A percentile compares a stretch with the other conserved stretches of the same genome.
phyloP scores from a whole-genome alignment of 1,284 basidiomycete species.

The Sporisorium graminicola region DNA sequence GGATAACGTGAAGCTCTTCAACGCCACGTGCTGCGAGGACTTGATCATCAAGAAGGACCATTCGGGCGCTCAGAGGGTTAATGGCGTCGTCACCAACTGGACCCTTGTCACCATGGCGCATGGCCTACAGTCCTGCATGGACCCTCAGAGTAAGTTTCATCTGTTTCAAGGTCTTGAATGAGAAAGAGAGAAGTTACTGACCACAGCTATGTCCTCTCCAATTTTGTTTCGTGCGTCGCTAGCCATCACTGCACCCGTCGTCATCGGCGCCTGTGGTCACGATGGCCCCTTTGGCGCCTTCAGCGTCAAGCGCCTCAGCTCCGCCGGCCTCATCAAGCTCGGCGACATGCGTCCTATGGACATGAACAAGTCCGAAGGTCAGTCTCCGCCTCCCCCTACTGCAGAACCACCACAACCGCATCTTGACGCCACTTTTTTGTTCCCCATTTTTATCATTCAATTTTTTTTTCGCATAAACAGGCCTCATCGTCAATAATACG shows the following conservation, averaged over 20 bases:
- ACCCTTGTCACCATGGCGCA: slow-evolving; percentile 85
- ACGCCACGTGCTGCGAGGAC: slow-evolving; percentile 70
- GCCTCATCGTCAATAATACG: slow-evolving; percentile 74
- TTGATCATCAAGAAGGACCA: slow-evolving; percentile 66
- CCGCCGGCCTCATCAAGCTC: slow-evolving; percentile 80
- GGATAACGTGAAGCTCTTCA: slow-evolving; percentile 76
- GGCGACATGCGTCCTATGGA: slow-evolving; percentile 79
- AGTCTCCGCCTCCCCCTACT: neutral
- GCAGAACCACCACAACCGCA: neutral
- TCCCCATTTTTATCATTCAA: too few species aligned
- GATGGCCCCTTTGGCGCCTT: slow-evolving; percentile 89
- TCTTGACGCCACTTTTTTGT: neutral
- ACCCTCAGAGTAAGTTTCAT: slow-evolving; percentile 79
- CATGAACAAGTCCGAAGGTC: slow-evolving; percentile 63
- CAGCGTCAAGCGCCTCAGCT: slow-evolving; percentile 83
- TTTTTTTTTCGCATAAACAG: too few species aligned
- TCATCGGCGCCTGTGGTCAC: slow-evolving; percentile 76
- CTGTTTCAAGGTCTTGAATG: neutral
- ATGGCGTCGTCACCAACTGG: slow-evolving; percentile 89
- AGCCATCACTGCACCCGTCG: slow-evolving; percentile 73
- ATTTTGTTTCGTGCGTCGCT: slow-evolving; percentile 9
- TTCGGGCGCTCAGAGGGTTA: slow-evolving; percentile 75
- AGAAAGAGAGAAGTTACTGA: neutral
- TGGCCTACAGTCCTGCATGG: slow-evolving; percentile 80
- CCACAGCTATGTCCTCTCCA: neutral